Percentiles rank a stretch among this genome's conserved stretches.
phyloP scores from a whole-genome alignment of 768 basidiomycete genomes.

The Lentinula lateritia region DNA sequence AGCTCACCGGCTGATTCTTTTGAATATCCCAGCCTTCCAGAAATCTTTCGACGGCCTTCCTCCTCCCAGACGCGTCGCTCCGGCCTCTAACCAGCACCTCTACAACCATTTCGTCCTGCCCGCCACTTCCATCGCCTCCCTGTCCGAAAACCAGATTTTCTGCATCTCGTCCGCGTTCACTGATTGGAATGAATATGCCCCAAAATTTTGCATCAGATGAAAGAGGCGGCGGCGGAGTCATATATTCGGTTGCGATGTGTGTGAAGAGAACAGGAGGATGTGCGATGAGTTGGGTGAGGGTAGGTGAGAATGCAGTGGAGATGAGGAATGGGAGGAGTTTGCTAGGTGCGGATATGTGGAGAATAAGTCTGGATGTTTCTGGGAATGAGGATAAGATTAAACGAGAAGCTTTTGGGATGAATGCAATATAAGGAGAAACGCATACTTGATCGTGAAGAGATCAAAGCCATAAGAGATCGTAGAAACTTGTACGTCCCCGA shows the following conservation, averaged over 20 bases:
- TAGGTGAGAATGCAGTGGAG: constrained; percentile 58
- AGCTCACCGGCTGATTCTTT: constrained; percentile 32
- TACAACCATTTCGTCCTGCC: constrained; percentile 47
- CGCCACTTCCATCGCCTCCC: constrained; percentile 44
- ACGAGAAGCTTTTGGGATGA: constrained; percentile 1
- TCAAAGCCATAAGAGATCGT: constrained; percentile 34
- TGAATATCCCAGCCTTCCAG: constrained; percentile 57
- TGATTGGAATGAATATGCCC: constrained; percentile 67
- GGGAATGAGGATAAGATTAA: neutral
- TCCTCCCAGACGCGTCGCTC: constrained; percentile 34
- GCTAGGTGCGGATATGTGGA: constrained; percentile 49
- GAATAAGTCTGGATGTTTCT: constrained; percentile 54
- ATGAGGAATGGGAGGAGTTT: constrained; percentile 49
- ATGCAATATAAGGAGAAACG: neutral
- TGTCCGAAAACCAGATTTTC: constrained; percentile 57
- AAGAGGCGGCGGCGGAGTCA: constrained; percentile 64
- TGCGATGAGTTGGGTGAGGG: constrained; percentile 57
- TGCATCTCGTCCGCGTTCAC: constrained; percentile 54
- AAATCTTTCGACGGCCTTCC: constrained; percentile 51
- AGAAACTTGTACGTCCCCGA: constrained; percentile 51
- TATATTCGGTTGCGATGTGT: constrained; percentile 66
- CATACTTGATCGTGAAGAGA: constrained; percentile 49
- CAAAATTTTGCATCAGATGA: constrained; percentile 71
- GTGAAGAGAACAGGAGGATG: constrained; percentile 67
- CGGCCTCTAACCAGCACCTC: constrained; percentile 52